Base-by-base conservation (phyloP, 257 asterid species). In the Penstemon eatonii region DNA sequence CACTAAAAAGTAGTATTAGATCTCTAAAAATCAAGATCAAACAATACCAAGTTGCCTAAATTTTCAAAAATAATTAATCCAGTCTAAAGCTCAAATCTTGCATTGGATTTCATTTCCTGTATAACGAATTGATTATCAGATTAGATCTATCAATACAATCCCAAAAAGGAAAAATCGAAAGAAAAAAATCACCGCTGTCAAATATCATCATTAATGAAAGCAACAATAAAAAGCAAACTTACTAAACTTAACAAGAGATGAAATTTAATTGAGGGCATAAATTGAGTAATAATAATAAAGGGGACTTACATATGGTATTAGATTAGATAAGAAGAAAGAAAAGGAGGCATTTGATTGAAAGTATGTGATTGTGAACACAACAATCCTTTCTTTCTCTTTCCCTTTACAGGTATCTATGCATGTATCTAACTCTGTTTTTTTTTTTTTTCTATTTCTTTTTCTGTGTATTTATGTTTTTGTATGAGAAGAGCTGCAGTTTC, bases 1-100 rank as follows among this genome's bases (percentile, higher is more conserved):
- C 52, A 37, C 52, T 71, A 69, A 43, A 38, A 60, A n/a, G 46
- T 52, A 25, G 8, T n/a, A n/a, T 44, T 68, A 84, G 92, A 90
- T 86, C 97, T 80, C 85, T 11, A 43, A 65, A 80, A 66, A 73
- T 73, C 85, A 1, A 84, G 93, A 90, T 87, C 91, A 87, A 76
- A 73, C 63, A 70, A 71, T 56, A 54, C 80, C 83, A 80, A 78
- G 37, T 7, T 71, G 69, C 58, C 60, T 38, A 81, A 71, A 65
- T 66, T 51, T 46, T 63, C 70, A 59, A 70, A 79, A 44, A 10
- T 71, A 63, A 67, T 46, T 51, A 76, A 79, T 63, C 65, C 68
- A 15, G 18, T 15, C 18, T 15, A 15, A 15, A 15, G 18, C 18
- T 74, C 11, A 65, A 85, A 77, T 78, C 89, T 71, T 33, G 84